Evolutionary conservation across 331 rosid genomes (phyloP).

Genomic region (Quercus lobata): DNA sequence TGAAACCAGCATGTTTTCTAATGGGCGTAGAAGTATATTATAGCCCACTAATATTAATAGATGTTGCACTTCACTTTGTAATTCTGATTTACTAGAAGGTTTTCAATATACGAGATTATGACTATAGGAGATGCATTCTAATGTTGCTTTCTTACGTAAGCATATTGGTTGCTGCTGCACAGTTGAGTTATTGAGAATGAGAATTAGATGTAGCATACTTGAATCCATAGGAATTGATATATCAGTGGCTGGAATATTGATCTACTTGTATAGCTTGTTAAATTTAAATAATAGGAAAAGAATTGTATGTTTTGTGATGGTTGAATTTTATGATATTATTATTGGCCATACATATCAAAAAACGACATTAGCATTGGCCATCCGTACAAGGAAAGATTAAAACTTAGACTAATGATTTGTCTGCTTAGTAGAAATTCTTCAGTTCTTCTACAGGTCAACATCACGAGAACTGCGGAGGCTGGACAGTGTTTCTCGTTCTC

Average conservation of each 20-base stretch:
- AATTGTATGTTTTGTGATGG: too few relatives aligned
- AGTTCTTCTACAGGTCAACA: slow-evolving; percentile 95
- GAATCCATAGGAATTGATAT: background rate
- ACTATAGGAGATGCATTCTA: background rate
- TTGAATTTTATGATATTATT: background rate
- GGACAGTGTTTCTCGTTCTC: slow-evolving; percentile 97
- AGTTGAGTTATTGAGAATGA: background rate
- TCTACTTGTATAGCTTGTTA: too few relatives aligned
- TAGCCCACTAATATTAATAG: too few relatives aligned
- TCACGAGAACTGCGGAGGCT: slow-evolving; percentile 90
- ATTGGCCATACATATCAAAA: background rate
- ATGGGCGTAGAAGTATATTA: too few relatives aligned
- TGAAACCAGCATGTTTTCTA: too few relatives aligned
- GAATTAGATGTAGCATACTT: background rate
- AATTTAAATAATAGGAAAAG: too few relatives aligned
- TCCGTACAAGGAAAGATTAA: background rate
- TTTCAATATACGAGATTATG: background rate
- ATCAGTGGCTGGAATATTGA: background rate
- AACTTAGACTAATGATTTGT: background rate
- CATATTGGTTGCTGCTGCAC: background rate
- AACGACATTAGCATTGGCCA: background rate
- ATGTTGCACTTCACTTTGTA: background rate
- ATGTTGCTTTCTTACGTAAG: background rate
- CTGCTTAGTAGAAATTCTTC: slow-evolving; percentile 23
- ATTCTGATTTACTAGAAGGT: background rate